Conservation (phyloP, 2,329 filamentous ascomycete genomes). For the Colletotrichum sp. region DNA sequence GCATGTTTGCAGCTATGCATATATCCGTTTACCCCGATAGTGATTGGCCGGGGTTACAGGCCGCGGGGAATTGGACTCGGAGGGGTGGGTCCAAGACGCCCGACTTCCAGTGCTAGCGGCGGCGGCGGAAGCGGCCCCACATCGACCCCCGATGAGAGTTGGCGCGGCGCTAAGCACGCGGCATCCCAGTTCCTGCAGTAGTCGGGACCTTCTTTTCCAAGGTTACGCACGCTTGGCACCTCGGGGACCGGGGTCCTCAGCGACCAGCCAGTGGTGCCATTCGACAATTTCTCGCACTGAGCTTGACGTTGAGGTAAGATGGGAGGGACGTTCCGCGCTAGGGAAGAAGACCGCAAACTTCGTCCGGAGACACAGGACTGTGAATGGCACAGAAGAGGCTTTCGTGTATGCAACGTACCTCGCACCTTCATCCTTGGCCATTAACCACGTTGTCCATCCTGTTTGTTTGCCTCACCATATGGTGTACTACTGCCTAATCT, state of each 20-base stretch:
- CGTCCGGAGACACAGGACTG: not conserved
- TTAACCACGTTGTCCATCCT: not conserved
- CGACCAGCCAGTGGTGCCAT: not conserved
- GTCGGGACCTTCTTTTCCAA: slow-evolving; percentile 8
- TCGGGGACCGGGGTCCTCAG: not conserved
- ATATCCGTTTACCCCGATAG: not conserved
- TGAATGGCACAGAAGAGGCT: not conserved
- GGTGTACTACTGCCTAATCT: not conserved
- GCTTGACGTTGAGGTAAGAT: not conserved
- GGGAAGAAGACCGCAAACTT: not conserved
- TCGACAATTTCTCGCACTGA: not conserved
- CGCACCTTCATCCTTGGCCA: not conserved
- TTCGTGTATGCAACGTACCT: slow-evolving; percentile 19
- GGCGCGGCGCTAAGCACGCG: slow-evolving; percentile 4
- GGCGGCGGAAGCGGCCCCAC: slow-evolving; percentile 12
- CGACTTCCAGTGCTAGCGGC: not conserved
- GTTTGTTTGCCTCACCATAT: not conserved
- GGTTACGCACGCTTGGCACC: slow-evolving; percentile 9
- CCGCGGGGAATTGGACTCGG: not conserved
- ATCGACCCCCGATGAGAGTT: not conserved
- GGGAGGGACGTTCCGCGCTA: not conserved
- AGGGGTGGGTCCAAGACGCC: not conserved
- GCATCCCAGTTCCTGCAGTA: slow-evolving; percentile 22
- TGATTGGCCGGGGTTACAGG: not conserved
- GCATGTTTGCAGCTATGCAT: not conserved